These are phyloP conservation scores for Phytophthora tentaculata DNA, from an alignment of 352 stramenopile species.

Conservation along the genomic window DNA sequence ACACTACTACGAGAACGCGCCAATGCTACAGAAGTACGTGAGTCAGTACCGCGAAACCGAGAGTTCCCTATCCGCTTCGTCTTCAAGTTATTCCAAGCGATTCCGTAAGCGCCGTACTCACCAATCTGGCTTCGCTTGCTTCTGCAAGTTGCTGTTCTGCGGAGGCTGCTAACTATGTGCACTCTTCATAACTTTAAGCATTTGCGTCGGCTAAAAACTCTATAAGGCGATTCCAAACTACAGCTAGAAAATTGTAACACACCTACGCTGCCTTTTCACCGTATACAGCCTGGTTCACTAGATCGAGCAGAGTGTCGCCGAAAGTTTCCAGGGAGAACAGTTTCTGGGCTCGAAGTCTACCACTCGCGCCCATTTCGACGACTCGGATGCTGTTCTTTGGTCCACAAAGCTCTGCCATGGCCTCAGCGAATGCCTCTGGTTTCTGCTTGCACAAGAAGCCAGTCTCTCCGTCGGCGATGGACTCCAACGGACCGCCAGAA, in stretches of 20 bases:
- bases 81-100: slow-evolving; percentile 30
- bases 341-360: slow-evolving; percentile 56
- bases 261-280: slow-evolving; percentile 34
- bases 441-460: slow-evolving; percentile 82
- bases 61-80: slow-evolving; percentile 42
- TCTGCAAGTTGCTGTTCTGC: slow-evolving; percentile 39
- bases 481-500: slow-evolving; percentile 97
- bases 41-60: slow-evolving; percentile 64
- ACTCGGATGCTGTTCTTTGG: slow-evolving; percentile 35
- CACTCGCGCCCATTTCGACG: slow-evolving; percentile 51
- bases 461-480: slow-evolving; percentile 89
- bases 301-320: slow-evolving; percentile 58
- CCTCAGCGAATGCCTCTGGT: slow-evolving; percentile 60
- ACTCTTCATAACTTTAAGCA: slow-evolving; percentile 25
- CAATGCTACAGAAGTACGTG: slow-evolving; percentile 89
- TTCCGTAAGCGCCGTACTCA: slow-evolving; percentile 20
- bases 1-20: slow-evolving; percentile 88
- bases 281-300: slow-evolving; percentile 51
- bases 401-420: slow-evolving; percentile 70
- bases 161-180: slow-evolving; percentile 20
- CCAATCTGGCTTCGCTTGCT: slow-evolving; percentile 18
- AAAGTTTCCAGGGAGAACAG: slow-evolving; percentile 84
- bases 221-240: slow-evolving; percentile 27
- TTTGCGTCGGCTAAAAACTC: slow-evolving; percentile 28
- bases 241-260: slow-evolving; percentile 9